A percentile compares a stretch with the other conserved stretches of the same genome.
Evolutionary conservation across 108 stramenopile species (phyloP).

Genomic region (Pseudonitzschia pungens): DNA sequence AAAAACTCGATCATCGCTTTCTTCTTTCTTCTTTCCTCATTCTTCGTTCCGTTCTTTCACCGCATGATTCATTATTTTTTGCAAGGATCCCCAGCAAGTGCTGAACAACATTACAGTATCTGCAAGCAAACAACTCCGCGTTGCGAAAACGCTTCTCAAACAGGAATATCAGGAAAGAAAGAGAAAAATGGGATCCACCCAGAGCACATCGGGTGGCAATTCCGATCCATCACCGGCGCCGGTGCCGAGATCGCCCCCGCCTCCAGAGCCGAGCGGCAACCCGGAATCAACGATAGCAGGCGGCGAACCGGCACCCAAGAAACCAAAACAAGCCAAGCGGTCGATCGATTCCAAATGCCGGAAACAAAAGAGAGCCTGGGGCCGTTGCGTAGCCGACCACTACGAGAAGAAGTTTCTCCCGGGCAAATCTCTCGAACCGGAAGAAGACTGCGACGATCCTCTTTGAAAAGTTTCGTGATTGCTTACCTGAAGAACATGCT

Average conservation of each 20-base stretch:
- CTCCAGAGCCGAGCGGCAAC: background rate
- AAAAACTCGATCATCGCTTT: no score
- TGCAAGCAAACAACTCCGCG: no score
- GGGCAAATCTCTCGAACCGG: slow-evolving; percentile 38
- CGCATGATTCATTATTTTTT: no score
- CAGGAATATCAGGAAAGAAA: no score
- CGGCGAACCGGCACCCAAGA: background rate
- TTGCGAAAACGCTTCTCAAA: no score
- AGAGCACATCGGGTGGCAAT: background rate
- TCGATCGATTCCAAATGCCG: slow-evolving; percentile 51
- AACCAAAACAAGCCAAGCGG: background rate
- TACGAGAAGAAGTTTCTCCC: slow-evolving; percentile 41
- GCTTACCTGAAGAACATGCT: slow-evolving; percentile 49
- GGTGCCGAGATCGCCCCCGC: no score
- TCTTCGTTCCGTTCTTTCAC: no score
- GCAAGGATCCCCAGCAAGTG: no score
- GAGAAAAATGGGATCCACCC: slow-evolving; percentile 8
- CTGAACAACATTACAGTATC: no score
- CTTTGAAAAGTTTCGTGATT: slow-evolving; percentile 45
- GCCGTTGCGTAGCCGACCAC: slow-evolving; percentile 32
- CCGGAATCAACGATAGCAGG: background rate
- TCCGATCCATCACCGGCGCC: background rate
- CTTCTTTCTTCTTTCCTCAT: no score
- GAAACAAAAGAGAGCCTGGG: slow-evolving; percentile 42
- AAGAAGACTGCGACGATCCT: slow-evolving; percentile 53